Percentiles rank a stretch among this genome's conserved stretches.
Conservation (phyloP, 192 early-diverging fungal species). For the Coemansia sp. region DNA sequence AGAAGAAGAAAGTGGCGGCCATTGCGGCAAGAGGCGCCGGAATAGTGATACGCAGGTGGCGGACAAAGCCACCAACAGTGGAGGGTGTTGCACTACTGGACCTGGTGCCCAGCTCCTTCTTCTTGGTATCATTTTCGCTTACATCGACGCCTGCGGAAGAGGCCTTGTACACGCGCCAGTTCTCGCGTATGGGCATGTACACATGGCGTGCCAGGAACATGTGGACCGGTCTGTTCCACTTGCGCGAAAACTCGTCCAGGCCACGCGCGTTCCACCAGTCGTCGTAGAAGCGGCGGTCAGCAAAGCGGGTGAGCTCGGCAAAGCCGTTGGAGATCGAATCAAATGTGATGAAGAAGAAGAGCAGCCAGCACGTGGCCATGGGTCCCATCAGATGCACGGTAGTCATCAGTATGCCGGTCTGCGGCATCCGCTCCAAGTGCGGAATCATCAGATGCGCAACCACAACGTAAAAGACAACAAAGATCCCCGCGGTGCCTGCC, state of each 20-base stretch:
- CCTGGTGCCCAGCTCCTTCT: not conserved
- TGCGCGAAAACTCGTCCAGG: conserved; percentile 92
- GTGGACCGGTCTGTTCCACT: conserved; percentile 98
- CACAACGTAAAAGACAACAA: conserved; percentile 79
- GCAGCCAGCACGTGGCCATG: conserved; percentile 87
- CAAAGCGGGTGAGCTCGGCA: conserved; percentile 91
- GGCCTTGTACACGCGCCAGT: conserved; percentile 24
- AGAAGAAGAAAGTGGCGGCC: conserved; percentile 53
- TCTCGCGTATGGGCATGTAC: conserved; percentile 79
- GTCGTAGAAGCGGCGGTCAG: conserved; percentile 96
- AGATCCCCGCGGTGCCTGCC: conserved; percentile 73
- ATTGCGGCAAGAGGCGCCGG: conserved; percentile 48
- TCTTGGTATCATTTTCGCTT: not conserved
- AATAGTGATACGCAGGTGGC: conserved; percentile 16
- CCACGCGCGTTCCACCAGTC: conserved; percentile 96
- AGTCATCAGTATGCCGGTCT: conserved; percentile 61
- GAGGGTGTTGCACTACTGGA: not conserved
- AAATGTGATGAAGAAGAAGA: conserved; percentile 95
- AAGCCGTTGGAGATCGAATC: conserved; percentile 96
- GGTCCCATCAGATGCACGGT: conserved; percentile 75
- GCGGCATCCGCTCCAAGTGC: conserved; percentile 65
- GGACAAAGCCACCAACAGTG: not conserved
- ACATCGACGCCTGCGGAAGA: not conserved
- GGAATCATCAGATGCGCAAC: conserved; percentile 89
- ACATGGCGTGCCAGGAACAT: conserved; percentile 89